Conservation (phyloP, 2,329 filamentous ascomycete genomes). For the Didymella arachidicola region DNA sequence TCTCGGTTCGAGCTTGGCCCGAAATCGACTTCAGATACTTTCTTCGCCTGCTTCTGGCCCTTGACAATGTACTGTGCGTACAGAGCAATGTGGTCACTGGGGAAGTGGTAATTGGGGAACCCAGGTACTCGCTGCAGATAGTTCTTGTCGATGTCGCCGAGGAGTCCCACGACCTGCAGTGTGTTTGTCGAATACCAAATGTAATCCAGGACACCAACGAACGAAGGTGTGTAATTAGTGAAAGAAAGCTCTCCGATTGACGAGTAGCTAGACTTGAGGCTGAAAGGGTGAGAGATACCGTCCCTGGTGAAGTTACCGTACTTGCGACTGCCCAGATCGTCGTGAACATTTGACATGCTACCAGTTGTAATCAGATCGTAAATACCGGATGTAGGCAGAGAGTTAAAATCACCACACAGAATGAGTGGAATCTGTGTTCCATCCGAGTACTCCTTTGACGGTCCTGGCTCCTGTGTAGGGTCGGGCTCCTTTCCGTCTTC, state of each 20-base stretch:
- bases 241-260: slow-evolving; percentile 87
- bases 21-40: slow-evolving; percentile 50
- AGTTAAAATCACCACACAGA: slow-evolving; percentile 97
- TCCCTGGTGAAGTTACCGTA: slow-evolving; percentile 94
- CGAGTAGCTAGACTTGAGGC: slow-evolving; percentile 86
- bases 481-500: slow-evolving; percentile 61
- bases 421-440: slow-evolving; percentile 89
- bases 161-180: slow-evolving; percentile 80
- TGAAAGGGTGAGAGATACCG: slow-evolving; percentile 94
- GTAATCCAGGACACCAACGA: slow-evolving; percentile 91
- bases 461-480: slow-evolving; percentile 70
- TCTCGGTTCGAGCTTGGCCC: slow-evolving; percentile 44
- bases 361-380: slow-evolving; percentile 89
- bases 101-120: slow-evolving; percentile 94
- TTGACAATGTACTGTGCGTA: slow-evolving; percentile 91
- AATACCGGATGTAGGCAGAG: slow-evolving; percentile 82
- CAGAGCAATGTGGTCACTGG: slow-evolving; percentile 89
- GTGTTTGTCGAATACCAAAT: slow-evolving; percentile 97
- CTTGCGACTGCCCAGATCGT: slow-evolving; percentile 78
- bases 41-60: slow-evolving; percentile 75
- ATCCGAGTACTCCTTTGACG: slow-evolving; percentile 85
- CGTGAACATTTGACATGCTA: slow-evolving; percentile 77
- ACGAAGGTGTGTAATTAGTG: slow-evolving; percentile 97
- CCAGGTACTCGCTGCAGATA: slow-evolving; percentile 88
- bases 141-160: slow-evolving; percentile 84